A percentile compares a stretch with the other conserved stretches of the same genome.
phyloP scores from a whole-genome alignment of 2,329 filamentous ascomycete genomes.

The Ciborinia camelliae region DNA sequence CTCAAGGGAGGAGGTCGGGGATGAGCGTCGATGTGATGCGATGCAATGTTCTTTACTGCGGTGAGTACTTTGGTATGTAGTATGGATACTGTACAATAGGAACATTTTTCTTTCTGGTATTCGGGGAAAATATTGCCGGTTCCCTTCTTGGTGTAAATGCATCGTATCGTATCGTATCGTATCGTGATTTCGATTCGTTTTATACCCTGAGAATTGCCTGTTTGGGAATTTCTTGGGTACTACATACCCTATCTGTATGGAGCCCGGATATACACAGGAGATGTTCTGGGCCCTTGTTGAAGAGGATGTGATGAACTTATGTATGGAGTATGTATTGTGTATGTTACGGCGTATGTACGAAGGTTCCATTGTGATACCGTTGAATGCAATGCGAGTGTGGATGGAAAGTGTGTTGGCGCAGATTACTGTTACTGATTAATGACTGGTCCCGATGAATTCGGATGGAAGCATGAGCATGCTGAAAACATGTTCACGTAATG shows the following conservation, averaged over 20 bases:
- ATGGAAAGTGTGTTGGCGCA: background rate
- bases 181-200: background rate
- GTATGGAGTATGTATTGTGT: background rate
- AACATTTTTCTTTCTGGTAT: background rate
- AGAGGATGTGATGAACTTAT: background rate
- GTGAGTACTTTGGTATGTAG: too few relatives aligned
- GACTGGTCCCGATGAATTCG: background rate
- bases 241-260: background rate
- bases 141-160: background rate
- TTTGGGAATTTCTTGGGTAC: background rate
- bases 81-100: background rate
- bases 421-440: background rate
- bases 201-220: too few relatives aligned
- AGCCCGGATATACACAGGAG: background rate
- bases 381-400: background rate
- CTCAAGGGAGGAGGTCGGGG: background rate
- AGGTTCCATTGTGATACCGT: conserved; percentile 16
- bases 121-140: conserved; percentile 7
- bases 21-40: background rate
- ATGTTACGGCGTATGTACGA: background rate
- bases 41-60: background rate
- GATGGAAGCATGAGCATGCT: background rate
- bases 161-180: background rate
- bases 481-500: background rate
- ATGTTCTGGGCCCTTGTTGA: background rate